Conservation (phyloP, 2,329 filamentous ascomycete species). For the Neopestalotiopsis clavispora region DNA sequence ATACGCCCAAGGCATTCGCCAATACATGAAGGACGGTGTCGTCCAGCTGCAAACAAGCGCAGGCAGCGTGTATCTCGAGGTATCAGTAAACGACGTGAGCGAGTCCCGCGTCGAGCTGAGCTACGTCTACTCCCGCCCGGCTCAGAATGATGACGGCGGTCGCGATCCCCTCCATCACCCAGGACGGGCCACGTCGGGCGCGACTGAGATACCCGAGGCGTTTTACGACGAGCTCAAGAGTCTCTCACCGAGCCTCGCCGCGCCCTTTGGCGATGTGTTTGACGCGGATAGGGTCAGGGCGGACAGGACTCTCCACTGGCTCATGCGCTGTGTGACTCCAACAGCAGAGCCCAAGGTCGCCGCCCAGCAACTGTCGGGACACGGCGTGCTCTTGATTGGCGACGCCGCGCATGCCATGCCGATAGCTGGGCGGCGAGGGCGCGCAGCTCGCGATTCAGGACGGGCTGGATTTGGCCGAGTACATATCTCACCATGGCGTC, state of each 20-base stretch:
- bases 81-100: conserved; percentile 11
- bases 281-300: conserved; percentile 12
- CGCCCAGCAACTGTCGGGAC: background rate
- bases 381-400: background rate
- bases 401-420: background rate
- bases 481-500: background rate
- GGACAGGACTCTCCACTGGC: conserved; percentile 14
- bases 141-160: background rate
- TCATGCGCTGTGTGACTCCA: conserved; percentile 10
- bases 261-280: conserved; percentile 11
- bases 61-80: conserved; percentile 11
- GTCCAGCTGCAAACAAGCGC: background rate
- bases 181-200: conserved; percentile 3
- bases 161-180: conserved; percentile 14
- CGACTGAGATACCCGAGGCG: conserved; percentile 8
- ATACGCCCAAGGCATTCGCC: background rate
- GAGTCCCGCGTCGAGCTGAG: background rate
- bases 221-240: conserved; percentile 15
- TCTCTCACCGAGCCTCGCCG: background rate
- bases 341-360: background rate
- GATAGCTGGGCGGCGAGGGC: background rate
- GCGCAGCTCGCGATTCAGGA: background rate
- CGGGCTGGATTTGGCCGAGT: conserved; percentile 7
- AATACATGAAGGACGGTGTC: background rate
- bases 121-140: conserved; percentile 16